These are phyloP conservation scores for Podospora anserina DNA, from an alignment of 495 filamentous ascomycete genomes.

Conservation along the genomic window DNA sequence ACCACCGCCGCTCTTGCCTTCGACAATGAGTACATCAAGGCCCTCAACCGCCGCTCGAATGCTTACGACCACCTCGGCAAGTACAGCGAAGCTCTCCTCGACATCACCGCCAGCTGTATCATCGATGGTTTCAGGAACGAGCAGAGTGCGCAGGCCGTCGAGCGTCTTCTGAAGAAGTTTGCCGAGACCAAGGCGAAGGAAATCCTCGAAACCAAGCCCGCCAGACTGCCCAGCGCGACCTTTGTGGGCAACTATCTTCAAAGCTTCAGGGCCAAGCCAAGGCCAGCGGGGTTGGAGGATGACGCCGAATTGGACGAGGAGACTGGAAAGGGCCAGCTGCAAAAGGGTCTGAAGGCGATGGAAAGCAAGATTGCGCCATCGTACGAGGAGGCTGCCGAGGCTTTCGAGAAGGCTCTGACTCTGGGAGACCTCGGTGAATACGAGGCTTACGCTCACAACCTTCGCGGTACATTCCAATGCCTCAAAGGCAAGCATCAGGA, in stretches of 20 bases:
- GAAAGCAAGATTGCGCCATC: conserved; percentile 80
- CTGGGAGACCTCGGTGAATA: conserved; percentile 70
- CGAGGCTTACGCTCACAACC: conserved; percentile 90
- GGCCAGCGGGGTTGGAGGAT: conserved; percentile 81
- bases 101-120: conserved; percentile 98
- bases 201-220: conserved; percentile 68
- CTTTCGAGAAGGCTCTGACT: conserved; percentile 86
- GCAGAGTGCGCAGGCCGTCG: conserved; percentile 79
- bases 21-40: conserved; percentile 95
- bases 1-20: conserved; percentile 90
- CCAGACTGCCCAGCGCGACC: conserved; percentile 83
- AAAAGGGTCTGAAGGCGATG: conserved; percentile 76
- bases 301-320: conserved; percentile 69
- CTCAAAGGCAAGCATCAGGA: conserved; percentile 80
- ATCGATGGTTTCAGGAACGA: conserved; percentile 95
- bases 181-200: conserved; percentile 87
- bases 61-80: conserved; percentile 90
- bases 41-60: conserved; percentile 89
- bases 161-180: conserved; percentile 93
- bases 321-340: conserved; percentile 78
- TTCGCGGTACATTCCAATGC: conserved; percentile 93
- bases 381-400: conserved; percentile 78
- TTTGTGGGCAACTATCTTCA: conserved; percentile 99
- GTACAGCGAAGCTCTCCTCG: conserved; percentile 91
- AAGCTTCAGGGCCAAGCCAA: conserved; percentile 80